These are phyloP conservation scores for Pichia sp. DNA, from an alignment of 1,139 yeast genomes.

Conservation along the genomic window DNA sequence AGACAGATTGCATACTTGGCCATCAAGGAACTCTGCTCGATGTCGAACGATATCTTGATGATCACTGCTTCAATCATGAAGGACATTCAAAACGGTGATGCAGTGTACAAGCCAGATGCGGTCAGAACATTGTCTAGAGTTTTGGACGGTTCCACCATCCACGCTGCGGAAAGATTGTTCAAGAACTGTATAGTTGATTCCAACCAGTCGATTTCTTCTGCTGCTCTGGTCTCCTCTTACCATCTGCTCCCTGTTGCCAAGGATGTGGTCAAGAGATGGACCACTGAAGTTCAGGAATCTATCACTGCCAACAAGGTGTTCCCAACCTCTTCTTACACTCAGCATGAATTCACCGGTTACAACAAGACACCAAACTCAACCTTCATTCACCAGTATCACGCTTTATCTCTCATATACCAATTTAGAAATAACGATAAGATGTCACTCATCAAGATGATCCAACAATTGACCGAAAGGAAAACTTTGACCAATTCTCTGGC, in stretches of 20 bases:
- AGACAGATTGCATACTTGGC: conserved; percentile 94
- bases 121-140: conserved; percentile 88
- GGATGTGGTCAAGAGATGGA: conserved; percentile 89
- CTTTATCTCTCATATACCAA: conserved; percentile 83
- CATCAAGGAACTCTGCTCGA: conserved; percentile 79
- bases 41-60: conserved; percentile 92
- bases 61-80: conserved; percentile 97
- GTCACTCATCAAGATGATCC: conserved; percentile 89
- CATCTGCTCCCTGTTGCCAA: conserved; percentile 85
- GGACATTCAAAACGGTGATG: conserved; percentile 88
- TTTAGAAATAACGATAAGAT: conserved; percentile 88
- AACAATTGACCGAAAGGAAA: conserved; percentile 56
- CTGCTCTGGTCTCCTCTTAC: conserved; percentile 88
- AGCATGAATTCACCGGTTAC: conserved; percentile 52
- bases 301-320: conserved; percentile 64
- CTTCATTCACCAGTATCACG: conserved; percentile 90
- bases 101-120: conserved; percentile 88
- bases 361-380: conserved; percentile 61
- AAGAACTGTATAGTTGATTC: conserved; percentile 90
- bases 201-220: conserved; percentile 84
- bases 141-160: conserved; percentile 87
- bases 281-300: conserved; percentile 90
- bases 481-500: conserved; percentile 72
- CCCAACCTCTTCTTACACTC: conserved; percentile 52
- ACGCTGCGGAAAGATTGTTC: conserved; percentile 89